phyloP scores from a whole-genome alignment of 805 yeast genomes.

The Yarrowia keelungensis region DNA sequence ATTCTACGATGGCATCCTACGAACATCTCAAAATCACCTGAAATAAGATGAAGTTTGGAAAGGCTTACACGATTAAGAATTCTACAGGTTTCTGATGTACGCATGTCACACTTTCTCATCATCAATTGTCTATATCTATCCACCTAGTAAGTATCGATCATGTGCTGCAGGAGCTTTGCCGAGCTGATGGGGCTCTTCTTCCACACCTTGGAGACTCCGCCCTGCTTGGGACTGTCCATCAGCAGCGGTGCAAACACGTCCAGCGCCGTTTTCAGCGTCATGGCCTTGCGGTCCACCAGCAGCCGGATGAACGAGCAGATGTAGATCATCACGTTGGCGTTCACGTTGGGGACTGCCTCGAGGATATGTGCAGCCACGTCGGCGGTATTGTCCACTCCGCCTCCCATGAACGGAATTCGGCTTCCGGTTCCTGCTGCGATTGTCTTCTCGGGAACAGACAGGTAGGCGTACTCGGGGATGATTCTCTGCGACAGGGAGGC shows the following conservation, averaged over 20 bases:
- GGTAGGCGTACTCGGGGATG: slow-evolving; percentile 49
- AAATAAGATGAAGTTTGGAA: no score
- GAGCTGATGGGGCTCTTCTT: slow-evolving; percentile 25
- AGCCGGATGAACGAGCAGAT: slow-evolving; percentile 52
- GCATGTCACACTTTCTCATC: no score
- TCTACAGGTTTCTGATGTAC: no score
- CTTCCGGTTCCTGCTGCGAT: slow-evolving; percentile 4
- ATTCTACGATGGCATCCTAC: no score
- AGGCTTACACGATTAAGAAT: no score
- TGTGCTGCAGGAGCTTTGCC: slow-evolving; percentile 21
- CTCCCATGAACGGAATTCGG: slow-evolving; percentile 28
- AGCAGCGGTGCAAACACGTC: slow-evolving; percentile 49
- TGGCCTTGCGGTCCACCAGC: slow-evolving; percentile 46
- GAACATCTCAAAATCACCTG: no score
- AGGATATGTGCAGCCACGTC: slow-evolving; percentile 50
- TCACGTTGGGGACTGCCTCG: slow-evolving; percentile 53
- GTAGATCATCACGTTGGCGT: slow-evolving; percentile 55
- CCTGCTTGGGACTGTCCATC: slow-evolving; percentile 42
- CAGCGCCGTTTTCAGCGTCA: slow-evolving; percentile 44
- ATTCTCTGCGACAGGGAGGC: slow-evolving; percentile 54
- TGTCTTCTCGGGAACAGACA: slow-evolving; percentile 45
- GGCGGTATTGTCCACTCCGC: slow-evolving; percentile 32
- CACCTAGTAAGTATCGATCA: slow-evolving; percentile 27
- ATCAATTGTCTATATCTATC: neutral
- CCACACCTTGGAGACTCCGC: slow-evolving; percentile 25